phyloP scores from a whole-genome alignment of 2,329 filamentous ascomycete species.

The Fonsecaea pedrosoi region DNA sequence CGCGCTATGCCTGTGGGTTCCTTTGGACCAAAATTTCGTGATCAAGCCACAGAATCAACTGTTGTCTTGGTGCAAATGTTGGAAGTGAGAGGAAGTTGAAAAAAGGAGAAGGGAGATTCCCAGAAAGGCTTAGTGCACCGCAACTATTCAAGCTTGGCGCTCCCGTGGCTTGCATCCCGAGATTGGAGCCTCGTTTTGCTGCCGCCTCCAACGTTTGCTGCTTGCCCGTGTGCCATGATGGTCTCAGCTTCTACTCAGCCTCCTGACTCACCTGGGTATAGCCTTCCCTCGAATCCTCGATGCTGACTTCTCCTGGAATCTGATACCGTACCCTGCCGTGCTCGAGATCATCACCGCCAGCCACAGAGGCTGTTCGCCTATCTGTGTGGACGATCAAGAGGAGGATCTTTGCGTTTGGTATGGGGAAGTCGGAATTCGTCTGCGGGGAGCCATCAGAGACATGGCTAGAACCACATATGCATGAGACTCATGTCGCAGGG shows the following conservation, averaged over 20 bases:
- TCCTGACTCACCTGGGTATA: conserved; percentile 10
- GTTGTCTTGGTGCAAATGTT: neutral
- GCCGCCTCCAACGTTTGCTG: neutral
- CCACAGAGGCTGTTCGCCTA: neutral
- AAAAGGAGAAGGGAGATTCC: conserved; percentile 22
- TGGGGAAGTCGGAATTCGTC: neutral
- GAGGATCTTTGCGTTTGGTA: neutral
- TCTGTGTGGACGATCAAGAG: neutral
- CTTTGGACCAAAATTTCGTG: neutral
- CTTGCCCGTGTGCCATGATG: neutral
- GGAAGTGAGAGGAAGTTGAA: conserved; percentile 13
- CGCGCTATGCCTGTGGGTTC: conserved; percentile 1
- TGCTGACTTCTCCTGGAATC: neutral
- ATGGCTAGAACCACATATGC: neutral
- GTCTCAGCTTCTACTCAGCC: neutral
- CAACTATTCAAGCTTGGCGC: conserved; percentile 21
- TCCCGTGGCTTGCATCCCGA: conserved; percentile 17
- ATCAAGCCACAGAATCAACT: conserved; percentile 16
- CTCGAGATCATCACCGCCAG: neutral
- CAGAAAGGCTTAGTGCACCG: neutral
- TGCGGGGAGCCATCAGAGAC: neutral
- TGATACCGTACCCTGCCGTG: neutral
- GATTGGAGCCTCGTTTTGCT: conserved; percentile 9
- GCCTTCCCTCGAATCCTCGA: neutral
- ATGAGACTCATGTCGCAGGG: neutral